Evolutionary conservation across 2,329 filamentous ascomycete species (phyloP), one percentile per base, ranked within the genome.

Genomic region (Fusarium musae): DNA sequence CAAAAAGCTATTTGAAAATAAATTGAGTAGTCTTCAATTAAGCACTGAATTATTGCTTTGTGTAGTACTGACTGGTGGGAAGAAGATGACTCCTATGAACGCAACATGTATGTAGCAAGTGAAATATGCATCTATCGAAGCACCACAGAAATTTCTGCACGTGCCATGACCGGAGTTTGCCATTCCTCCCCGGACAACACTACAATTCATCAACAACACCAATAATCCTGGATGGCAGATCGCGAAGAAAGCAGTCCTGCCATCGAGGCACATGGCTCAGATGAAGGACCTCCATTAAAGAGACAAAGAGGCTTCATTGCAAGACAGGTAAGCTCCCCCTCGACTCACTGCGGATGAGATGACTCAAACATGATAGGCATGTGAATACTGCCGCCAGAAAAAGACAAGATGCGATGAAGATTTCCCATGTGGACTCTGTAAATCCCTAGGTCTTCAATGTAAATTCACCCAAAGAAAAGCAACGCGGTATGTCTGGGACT

Each of bases 331-430:
- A 5, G 11, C n/a, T 1, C 7, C 9, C 8, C 37, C 9, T 2
- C 1, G 17, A 19, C 30, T 32, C 10, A 32, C 30, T 12, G 30
- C 10, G 11, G 30, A 37, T 21, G 37, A 30, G 17, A 23, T 57
- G 52, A 65, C 44, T 59, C 59, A 69, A 39, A 13, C 9, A 17
- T 37, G 6, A 15, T 26, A 74, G 72, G 72, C 72, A n/a, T 74
- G 72, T 3, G 72, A 74, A 59, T 72, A 74, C 11, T 74, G 72
- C 11, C 72, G 72, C 0, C 71, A 72, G 32, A 74, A 74, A 53
- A 74, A 74, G 28, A 74, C 72, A 12, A 47, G 72, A 57, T 74
- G 72, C 11, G 72, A 74, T 26, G 72, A 74, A 44, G 72, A 74
- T 26, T 74, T 74, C 3, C 72, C 72, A 2, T 74, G 72, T 12